A percentile compares a stretch with the other conserved stretches of the same genome.
These are phyloP conservation scores for Scopulariopsis brevicaulis DNA, from an alignment of 2,329 filamentous ascomycete genomes.

Conservation along the genomic window DNA sequence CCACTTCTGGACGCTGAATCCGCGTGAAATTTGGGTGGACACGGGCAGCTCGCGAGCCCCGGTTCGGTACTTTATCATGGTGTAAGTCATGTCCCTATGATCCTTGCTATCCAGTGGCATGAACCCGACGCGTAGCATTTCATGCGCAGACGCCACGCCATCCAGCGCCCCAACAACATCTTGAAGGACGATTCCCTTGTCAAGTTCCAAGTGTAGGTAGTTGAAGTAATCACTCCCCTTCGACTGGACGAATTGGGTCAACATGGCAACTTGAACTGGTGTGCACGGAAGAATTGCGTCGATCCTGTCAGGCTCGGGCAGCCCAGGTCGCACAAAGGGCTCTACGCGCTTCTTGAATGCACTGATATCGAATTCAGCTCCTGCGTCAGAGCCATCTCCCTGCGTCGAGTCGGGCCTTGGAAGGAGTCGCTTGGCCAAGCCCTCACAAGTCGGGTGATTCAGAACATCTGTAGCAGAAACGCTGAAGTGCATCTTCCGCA, in stretches of 20 bases:
- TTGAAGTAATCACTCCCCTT: constrained; percentile 66
- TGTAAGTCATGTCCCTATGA: constrained; percentile 51
- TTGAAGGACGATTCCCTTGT: constrained; percentile 21
- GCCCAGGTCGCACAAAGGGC: neutral
- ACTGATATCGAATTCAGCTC: neutral
- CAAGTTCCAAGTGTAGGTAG: constrained; percentile 44
- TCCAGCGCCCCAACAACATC: constrained; percentile 49
- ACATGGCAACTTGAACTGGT: constrained; percentile 66
- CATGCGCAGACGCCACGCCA: constrained; percentile 38
- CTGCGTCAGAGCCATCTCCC: neutral
- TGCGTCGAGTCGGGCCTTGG: neutral
- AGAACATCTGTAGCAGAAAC: constrained; percentile 66
- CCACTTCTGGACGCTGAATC: constrained; percentile 24
- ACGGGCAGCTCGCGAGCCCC: constrained; percentile 8
- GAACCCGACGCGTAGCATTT: constrained; percentile 72
- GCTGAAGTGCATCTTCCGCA: constrained; percentile 47
- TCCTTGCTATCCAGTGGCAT: constrained; percentile 34
- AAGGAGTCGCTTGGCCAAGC: constrained; percentile 4
- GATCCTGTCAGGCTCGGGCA: neutral
- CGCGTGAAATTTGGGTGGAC: neutral
- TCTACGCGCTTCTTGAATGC: neutral
- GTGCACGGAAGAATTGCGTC: constrained; percentile 51
- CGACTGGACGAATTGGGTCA: constrained; percentile 62
- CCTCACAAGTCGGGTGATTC: constrained; percentile 38
- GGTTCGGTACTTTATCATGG: constrained; percentile 54